These are phyloP conservation scores for Plicaturopsis crispa DNA, from an alignment of 768 basidiomycete genomes.

Conservation along the genomic window DNA sequence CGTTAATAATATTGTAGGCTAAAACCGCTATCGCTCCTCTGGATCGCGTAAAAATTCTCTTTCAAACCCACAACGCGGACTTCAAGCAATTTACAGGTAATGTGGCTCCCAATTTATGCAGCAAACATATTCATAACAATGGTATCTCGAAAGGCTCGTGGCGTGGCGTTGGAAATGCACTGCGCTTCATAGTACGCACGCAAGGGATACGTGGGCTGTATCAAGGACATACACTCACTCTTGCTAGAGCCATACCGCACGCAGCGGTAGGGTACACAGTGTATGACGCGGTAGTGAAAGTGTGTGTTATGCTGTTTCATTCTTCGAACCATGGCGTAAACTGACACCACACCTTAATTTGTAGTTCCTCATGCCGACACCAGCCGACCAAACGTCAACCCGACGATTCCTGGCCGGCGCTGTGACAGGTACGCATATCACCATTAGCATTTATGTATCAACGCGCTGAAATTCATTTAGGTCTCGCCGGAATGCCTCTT, in stretches of 20 bases:
- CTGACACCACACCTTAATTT: too few relatives aligned
- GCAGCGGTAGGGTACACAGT: conserved; percentile 97
- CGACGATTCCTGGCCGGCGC: conserved; percentile 85
- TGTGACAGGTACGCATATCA: conserved; percentile 56
- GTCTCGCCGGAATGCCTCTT: conserved; percentile 79
- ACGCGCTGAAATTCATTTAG: too few relatives aligned
- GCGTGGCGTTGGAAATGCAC: conserved; percentile 77
- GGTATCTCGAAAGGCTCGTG: conserved; percentile 60
- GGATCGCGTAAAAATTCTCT: conserved; percentile 97
- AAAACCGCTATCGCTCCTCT: conserved; percentile 96
- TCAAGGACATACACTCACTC: conserved; percentile 93
- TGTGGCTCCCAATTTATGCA: too few relatives aligned
- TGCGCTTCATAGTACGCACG: conserved; percentile 57
- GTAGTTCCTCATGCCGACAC: conserved; percentile 82
- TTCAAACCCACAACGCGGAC: conserved; percentile 94
- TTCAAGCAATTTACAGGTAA: conserved; percentile 88
- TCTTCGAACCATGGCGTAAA: too few relatives aligned
- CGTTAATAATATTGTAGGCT: too few relatives aligned
- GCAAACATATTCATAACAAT: too few relatives aligned
- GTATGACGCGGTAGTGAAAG: conserved; percentile 82
- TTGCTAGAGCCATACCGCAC: conserved; percentile 92
- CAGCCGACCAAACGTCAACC: conserved; percentile 64
- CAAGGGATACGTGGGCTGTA: conserved; percentile 74
- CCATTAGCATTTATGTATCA: too few relatives aligned
- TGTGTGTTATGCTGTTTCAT: conserved; percentile 36